A percentile compares a stretch with the other conserved stretches of the same genome.
Evolutionary conservation across 2,329 filamentous ascomycete genomes (phyloP).

Genomic region (Aspergillus thermomutatus): DNA sequence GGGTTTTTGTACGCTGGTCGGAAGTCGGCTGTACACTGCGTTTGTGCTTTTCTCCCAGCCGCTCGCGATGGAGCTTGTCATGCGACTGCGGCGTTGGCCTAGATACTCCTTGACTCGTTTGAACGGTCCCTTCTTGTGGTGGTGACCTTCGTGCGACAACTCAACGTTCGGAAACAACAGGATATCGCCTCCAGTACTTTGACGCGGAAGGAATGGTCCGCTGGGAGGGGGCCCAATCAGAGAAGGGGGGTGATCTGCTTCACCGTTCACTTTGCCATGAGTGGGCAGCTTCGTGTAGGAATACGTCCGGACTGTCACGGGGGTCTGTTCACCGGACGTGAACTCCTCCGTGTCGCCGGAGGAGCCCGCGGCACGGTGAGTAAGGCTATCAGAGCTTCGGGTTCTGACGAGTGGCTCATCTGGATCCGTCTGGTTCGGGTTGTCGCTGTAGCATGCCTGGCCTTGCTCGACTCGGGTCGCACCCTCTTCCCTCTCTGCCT

Average conservation of each 20-base stretch:
- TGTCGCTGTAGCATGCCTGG: conserved; percentile 39
- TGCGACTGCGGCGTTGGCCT: conserved; percentile 15
- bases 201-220: conserved; percentile 35
- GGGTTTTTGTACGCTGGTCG: conserved; percentile 50
- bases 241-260: conserved; percentile 19
- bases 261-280: conserved; percentile 16
- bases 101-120: conserved; percentile 26
- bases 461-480: conserved; percentile 37
- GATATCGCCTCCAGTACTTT: conserved; percentile 52
- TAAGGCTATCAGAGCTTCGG: conserved; percentile 28
- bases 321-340: conserved; percentile 40
- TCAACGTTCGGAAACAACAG: conserved; percentile 54
- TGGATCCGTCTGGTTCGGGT: conserved; percentile 35
- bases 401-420: conserved; percentile 36
- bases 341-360: conserved; percentile 22
- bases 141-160: conserved; percentile 22
- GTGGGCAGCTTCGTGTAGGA: conserved; percentile 34
- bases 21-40: conserved; percentile 49
- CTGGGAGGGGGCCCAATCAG: conserved; percentile 30
- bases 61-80: conserved; percentile 17
- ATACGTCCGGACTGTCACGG: conserved; percentile 31
- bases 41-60: conserved; percentile 20
- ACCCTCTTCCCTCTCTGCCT: conserved; percentile 35
- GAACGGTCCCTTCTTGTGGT: conserved; percentile 26
- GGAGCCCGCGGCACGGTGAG: conserved; percentile 6